Base-by-base conservation (phyloP, 2,329 filamentous ascomycete species). In the Aureobasidium sp. region DNA sequence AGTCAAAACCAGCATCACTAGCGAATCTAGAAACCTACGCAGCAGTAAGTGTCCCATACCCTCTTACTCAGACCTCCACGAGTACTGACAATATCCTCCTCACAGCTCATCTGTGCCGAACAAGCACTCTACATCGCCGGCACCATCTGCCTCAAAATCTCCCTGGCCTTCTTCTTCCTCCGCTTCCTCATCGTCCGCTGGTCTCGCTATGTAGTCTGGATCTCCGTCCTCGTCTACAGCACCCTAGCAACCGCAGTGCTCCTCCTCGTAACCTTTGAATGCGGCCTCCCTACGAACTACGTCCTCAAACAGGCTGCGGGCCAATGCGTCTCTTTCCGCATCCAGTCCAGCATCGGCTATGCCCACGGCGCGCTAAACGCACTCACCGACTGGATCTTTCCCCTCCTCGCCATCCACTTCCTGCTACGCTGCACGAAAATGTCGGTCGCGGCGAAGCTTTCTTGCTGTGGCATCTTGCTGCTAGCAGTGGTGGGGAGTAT, bases 121-220 rank as follows among this genome's bases (percentile, higher is more conserved):
- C 71, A 77, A 60, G 67, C 66, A 9, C 67, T 73, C 1, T 78
- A 79, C 62, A 63, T 76, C 35, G 55, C 71, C 9, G 70, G 74
- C 0, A 73, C 75, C 64, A 71, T 75, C 61, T 62, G 71, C 10
- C 65, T 77, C 58, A 79, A 78, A 62, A 71, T 78, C 27, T 77
- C 76, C 1, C 64, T 79, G 4, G 74, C 70, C 7, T 65, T 78
- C 29, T 77, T 77, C 69, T 77, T 77, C 65, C 67, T 74, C 3
- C 72, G 76, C 2, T 73, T 78, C 45, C 68, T 77, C 15, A 68
- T 66, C 37, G 67, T 70, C 29, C 58, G 46, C 10, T 76, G 73
- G 72, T 75, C 78, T 25, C 64, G 65, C 21, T 58, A 63, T 37
- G 64, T 65, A 8, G 63, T 73, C 29, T 68, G 67, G 47, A 58